Conservation (phyloP, 108 stramenopile genomes). For the Chaetoceros tenuissimus region DNA sequence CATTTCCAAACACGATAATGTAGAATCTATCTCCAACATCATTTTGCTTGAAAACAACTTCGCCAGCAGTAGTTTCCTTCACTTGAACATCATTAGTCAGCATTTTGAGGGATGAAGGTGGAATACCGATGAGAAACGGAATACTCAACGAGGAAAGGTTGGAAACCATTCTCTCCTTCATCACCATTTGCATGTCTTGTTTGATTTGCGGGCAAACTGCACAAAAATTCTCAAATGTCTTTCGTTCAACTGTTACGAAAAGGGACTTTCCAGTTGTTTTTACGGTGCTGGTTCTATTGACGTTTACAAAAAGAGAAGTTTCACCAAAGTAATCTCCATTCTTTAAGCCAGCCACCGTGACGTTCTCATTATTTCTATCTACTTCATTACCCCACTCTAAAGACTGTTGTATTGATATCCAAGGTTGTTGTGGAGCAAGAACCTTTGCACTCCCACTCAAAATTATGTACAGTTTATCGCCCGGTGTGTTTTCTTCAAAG, state of each 20-base stretch:
- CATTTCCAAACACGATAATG: slow-evolving; percentile 40
- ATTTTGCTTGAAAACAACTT: slow-evolving; percentile 32
- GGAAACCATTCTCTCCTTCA: slow-evolving; percentile 42
- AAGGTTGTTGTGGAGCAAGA: slow-evolving; percentile 16
- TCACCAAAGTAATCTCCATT: slow-evolving; percentile 57
- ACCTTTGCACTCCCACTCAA: slow-evolving; percentile 33
- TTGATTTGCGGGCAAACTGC: slow-evolving; percentile 31
- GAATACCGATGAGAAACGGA: slow-evolving; percentile 37
- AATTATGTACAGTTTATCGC: slow-evolving; percentile 41
- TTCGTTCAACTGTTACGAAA: slow-evolving; percentile 35
- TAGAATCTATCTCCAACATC: slow-evolving; percentile 39
- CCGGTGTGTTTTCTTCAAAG: slow-evolving; percentile 38
- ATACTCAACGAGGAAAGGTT: slow-evolving; percentile 34
- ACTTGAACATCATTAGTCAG: slow-evolving; percentile 21
- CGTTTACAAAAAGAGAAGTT: slow-evolving; percentile 46
- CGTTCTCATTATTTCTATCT: slow-evolving; percentile 6
- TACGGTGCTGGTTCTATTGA: slow-evolving; percentile 40
- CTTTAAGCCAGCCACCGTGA: slow-evolving; percentile 26
- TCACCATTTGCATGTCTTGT: slow-evolving; percentile 17
- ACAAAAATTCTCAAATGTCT: slow-evolving; percentile 34
- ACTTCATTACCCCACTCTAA: slow-evolving; percentile 22
- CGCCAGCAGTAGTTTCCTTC: slow-evolving; percentile 10
- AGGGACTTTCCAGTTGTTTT: slow-evolving; percentile 28
- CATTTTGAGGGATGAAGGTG: slow-evolving; percentile 13
- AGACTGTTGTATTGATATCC: slow-evolving; percentile 22